These are phyloP conservation scores for Ochetophila trinervis DNA, from an alignment of 306 rosid species.

Conservation along the genomic window DNA sequence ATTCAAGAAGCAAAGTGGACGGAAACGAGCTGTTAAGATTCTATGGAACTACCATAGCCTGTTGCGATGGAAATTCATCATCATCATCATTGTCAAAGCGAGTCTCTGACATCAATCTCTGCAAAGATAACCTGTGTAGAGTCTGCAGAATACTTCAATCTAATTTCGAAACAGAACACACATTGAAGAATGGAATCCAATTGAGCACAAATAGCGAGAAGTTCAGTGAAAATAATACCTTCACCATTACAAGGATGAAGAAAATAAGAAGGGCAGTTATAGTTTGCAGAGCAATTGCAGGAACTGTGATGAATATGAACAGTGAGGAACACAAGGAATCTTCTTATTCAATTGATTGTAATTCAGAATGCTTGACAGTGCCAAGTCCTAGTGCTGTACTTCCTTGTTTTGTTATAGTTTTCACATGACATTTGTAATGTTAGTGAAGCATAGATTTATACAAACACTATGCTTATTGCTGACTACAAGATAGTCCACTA, in stretches of 20 bases:
- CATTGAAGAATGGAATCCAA: slow-evolving; percentile 24
- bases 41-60: slow-evolving; percentile 52
- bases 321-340: slow-evolving; percentile 29
- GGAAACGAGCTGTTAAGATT: slow-evolving; percentile 64
- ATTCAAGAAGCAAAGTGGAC: slow-evolving; percentile 61
- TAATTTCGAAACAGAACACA: slow-evolving; percentile 27
- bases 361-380: slow-evolving; percentile 36
- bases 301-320: slow-evolving; percentile 30
- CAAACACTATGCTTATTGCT: too few species aligned
- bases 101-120: slow-evolving; percentile 28
- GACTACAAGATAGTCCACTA: too few species aligned
- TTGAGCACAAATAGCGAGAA: slow-evolving; percentile 33
- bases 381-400: slow-evolving; percentile 61
- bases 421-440: slow-evolving; percentile 28
- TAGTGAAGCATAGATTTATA: not conserved
- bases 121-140: slow-evolving; percentile 46
- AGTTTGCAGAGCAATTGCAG: slow-evolving; percentile 72
- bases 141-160: slow-evolving; percentile 57
- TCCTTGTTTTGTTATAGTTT: slow-evolving; percentile 70
- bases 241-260: slow-evolving; percentile 22
- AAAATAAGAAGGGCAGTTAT: slow-evolving; percentile 52
- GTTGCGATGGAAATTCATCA: slow-evolving; percentile 33
- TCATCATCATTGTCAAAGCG: slow-evolving; percentile 19
- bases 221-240: slow-evolving; percentile 20
- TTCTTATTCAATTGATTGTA: slow-evolving; percentile 25